Evolutionary conservation across 2,329 filamentous ascomycete species (phyloP), one percentile per base, ranked within the genome.

Genomic region (Penicillium paneum): DNA sequence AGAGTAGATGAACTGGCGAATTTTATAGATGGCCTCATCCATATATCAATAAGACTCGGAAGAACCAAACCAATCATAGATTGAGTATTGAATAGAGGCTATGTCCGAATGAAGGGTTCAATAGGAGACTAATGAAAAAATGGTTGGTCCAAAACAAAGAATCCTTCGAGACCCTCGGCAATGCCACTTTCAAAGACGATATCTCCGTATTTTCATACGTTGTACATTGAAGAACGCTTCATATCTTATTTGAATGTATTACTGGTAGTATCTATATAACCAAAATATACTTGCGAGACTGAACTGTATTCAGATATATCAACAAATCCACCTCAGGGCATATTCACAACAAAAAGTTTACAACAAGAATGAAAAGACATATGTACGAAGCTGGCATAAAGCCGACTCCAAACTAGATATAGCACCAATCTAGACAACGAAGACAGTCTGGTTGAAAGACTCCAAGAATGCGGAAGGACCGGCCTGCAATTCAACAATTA

Each of bases 361-460:
- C 39, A 49, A 26, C 12, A 32, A 38, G 19, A 50, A 43, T 19
- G 2, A 15, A 38, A 49, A 15, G 26, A 5, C 35, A 29, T 38
- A 39, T 54, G 15, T 43, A 49, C 51, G 19, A 54, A 26, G 8
- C 19, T 15, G n/a, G 24, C 31, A 10, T 8, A 34, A 21, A 1
- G 19, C 24, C n/a, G 6, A 43, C 31, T n/a, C 29, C 31, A 29
- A 26, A 10, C 19, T 19, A 13, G 12, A 39, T 11, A 17, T 11
- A 21, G 6, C 5, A 8, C 1, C n/a, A 42, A 34, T 35, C 58
- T 60, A 69, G 17, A 47, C 56, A 50, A 69, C 38, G 12, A 56
- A 52, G 21, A 69, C 56, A 35, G 63, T 68, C 19, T 52, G 59
- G 15, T 70, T 67, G 12, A 67, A 43, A 29, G 60, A 49, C 45